Base-by-base conservation (phyloP, 2,329 filamentous ascomycete species). In the Lasiodiplodia theobromae region DNA sequence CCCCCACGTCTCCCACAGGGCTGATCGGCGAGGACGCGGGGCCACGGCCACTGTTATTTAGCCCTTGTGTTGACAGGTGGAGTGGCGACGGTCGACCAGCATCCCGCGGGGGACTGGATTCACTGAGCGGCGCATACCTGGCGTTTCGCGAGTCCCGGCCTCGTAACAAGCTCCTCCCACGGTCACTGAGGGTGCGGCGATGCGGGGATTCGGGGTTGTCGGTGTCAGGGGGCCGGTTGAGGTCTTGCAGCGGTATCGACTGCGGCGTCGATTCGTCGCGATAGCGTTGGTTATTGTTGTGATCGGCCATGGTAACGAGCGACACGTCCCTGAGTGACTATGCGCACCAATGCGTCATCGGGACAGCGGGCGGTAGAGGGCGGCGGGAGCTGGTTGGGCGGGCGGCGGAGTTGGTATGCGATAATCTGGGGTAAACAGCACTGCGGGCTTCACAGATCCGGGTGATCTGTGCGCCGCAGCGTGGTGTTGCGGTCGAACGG, bases 161-260 rank as follows among this genome's bases (percentile, higher is more conserved):
- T 73, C 77, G 76, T 81, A 85, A 76, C 71, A 84, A 77, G 71
- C 84, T 78, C 75, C 83, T 78, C 72, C 83, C 79, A 73, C 83
- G 77, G 69, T 85, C 82, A 74, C 82, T 84, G 69, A 85, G 77
- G n/a, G 82, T 84, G 51, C 81, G 75, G 67, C 81, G 76, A 71
- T 82, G 80, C 68, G 77, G 64, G 75, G 72, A 69, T 34, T 75
- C 71, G 54, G 76, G 73, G 44, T 47, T 18, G 44, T 47, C 44
- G 44, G 78, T 73, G 70, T 79, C 79, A 25, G 77, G 78, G 70
- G 78, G 79, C 58, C 77, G 78, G 71, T 78, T 78, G 69, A 84
- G 79, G 73, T 83, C 87, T 78, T 89, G 89, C 69, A 95, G 83
- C 69, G 91, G 91, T 81, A 96, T 94, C 71, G 90, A 90, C 74